Conservation (phyloP, 352 stramenopile species). For the Phytophthora tentaculata region DNA sequence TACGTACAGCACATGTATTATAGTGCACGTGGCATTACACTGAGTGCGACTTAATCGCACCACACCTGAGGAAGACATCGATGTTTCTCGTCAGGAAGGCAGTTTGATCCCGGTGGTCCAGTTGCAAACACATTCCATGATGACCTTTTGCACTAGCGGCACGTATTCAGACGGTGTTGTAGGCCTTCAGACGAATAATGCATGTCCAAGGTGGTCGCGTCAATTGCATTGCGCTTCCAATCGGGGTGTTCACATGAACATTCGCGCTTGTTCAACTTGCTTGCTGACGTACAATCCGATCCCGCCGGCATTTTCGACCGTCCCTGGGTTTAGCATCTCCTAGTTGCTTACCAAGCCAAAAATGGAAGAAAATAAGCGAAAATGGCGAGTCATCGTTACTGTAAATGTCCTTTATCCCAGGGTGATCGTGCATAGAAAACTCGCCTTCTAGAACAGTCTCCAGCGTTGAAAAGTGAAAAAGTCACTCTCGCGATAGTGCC, state of each 20-base stretch:
- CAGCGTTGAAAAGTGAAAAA: conserved; percentile 6
- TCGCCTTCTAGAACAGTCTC: conserved; percentile 40
- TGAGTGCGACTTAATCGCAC: too few relatives aligned
- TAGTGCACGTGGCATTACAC: too few relatives aligned
- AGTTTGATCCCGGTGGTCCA: too few relatives aligned
- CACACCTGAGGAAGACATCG: too few relatives aligned
- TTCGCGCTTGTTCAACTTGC: conserved; percentile 18
- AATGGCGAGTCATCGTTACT: neutral
- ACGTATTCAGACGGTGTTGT: too few relatives aligned
- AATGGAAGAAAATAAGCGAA: neutral
- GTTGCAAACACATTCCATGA: too few relatives aligned
- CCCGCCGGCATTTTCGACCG: neutral
- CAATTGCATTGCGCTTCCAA: neutral
- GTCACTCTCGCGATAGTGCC: conserved; percentile 26
- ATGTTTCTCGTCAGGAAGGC: too few relatives aligned
- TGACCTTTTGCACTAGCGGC: too few relatives aligned
- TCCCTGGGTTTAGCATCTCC: conserved; percentile 8
- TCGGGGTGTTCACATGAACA: neutral
- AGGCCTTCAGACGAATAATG: too few relatives aligned
- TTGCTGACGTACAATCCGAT: conserved; percentile 19
- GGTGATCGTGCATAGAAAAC: neutral
- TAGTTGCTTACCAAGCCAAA: neutral
- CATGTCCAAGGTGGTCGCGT: too few relatives aligned
- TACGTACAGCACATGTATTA: too few relatives aligned
- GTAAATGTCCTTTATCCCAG: neutral